phyloP scores from a whole-genome alignment of 129 eudicot genomes.

The Pulicaria dysenterica region DNA sequence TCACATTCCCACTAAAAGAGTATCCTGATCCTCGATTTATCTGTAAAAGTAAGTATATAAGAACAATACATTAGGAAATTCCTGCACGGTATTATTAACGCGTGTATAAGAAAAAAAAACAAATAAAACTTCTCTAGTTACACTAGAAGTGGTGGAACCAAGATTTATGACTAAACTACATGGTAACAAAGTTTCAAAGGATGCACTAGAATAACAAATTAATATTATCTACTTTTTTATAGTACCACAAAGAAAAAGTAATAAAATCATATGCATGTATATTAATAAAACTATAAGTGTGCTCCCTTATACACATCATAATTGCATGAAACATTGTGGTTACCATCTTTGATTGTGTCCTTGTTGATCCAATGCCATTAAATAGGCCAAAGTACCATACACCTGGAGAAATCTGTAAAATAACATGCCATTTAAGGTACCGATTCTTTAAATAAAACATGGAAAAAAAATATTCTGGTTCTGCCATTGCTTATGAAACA shows the following conservation, averaged over 20 bases:
- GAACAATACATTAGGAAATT: neutral
- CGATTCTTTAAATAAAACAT: neutral
- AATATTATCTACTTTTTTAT: too few species aligned
- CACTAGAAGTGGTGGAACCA: too few species aligned
- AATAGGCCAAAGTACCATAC: constrained; percentile 43
- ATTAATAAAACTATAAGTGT: constrained; percentile 5
- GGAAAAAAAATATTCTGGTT: too few species aligned
- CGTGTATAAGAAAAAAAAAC: too few species aligned
- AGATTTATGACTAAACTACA: too few species aligned
- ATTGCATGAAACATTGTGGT: neutral
- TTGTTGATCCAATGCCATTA: constrained; percentile 45
- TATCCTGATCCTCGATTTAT: constrained; percentile 32
- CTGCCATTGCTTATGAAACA: neutral
- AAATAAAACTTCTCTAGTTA: too few species aligned
- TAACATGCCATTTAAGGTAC: constrained; percentile 5
- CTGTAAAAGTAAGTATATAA: constrained; percentile 19
- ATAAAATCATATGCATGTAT: neutral
- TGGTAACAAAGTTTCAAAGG: too few species aligned
- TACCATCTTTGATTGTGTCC: constrained; percentile 51
- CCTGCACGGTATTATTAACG: too few species aligned
- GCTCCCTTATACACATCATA: neutral
- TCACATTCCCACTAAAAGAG: constrained; percentile 34
- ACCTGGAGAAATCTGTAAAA: constrained; percentile 44
- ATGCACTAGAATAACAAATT: too few species aligned
- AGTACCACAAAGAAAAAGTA: too few species aligned